A percentile compares a stretch with the other conserved stretches of the same genome.
phyloP scores from a whole-genome alignment of 257 asterid species.

The Pogostemon cablin region DNA sequence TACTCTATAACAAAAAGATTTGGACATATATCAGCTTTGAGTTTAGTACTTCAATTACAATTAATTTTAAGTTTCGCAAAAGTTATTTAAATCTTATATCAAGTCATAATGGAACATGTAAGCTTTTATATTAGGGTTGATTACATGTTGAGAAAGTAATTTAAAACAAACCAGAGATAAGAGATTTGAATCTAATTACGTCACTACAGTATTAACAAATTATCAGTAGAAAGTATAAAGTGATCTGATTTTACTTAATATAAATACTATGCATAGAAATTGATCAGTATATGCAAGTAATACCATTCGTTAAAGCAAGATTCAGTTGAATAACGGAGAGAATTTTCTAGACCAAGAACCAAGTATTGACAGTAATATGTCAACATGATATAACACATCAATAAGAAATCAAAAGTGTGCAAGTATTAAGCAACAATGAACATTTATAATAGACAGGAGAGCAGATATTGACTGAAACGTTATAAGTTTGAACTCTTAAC shows the following conservation, averaged over 20 bases:
- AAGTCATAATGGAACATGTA: neutral
- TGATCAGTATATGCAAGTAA: slow-evolving; percentile 1
- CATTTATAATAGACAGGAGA: too few species aligned
- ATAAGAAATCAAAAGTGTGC: slow-evolving; percentile 1
- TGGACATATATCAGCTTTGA: neutral
- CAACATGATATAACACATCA: slow-evolving; percentile 6
- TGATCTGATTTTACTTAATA: neutral
- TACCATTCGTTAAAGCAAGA: slow-evolving; percentile 20
- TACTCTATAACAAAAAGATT: too few species aligned
- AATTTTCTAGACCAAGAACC: slow-evolving; percentile 15
- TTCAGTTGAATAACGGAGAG: slow-evolving; percentile 10
- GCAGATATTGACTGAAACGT: too few species aligned
- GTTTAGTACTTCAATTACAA: neutral
- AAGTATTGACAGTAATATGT: slow-evolving; percentile 13
- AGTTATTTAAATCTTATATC: too few species aligned
- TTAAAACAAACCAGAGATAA: neutral
- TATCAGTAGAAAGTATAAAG: neutral
- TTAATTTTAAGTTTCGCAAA: neutral
- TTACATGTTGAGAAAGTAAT: neutral
- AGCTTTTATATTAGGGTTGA: neutral
- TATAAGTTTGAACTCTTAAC: slow-evolving; percentile 18
- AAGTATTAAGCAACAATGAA: slow-evolving; percentile 19
- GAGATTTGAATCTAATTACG: neutral
- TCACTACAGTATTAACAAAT: neutral
- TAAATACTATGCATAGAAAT: neutral